Conservation (phyloP, 345 rosid genomes). For the Triadica sebifera region DNA sequence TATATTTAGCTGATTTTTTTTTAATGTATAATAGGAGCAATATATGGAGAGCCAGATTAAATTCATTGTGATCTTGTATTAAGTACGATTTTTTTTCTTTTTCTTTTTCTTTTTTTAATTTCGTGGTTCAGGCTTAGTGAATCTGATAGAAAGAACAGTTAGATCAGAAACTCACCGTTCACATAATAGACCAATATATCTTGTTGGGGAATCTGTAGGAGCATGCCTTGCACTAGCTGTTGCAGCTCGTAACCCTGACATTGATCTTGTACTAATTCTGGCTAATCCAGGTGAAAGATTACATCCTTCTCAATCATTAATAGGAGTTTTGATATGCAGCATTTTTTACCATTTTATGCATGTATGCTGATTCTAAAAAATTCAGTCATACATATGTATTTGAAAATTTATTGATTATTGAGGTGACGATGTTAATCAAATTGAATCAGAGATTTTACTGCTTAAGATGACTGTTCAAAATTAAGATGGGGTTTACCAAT, state of each 20-base stretch:
- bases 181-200: constrained; percentile 52
- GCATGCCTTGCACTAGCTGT: constrained; percentile 61
- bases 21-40: background rate
- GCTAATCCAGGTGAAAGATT: constrained; percentile 59
- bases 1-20: background rate
- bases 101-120: background rate
- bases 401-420: background rate
- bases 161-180: constrained; percentile 38
- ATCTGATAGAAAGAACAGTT: constrained; percentile 48
- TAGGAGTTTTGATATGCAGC: background rate
- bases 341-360: background rate
- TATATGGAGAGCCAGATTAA: background rate
- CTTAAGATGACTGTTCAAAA: background rate
- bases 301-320: background rate
- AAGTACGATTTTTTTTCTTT: background rate
- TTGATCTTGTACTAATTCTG: constrained; percentile 51
- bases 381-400: background rate
- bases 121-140: constrained; percentile 42
- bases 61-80: background rate
- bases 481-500: background rate
- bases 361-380: too few species aligned
- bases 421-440: background rate
- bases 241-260: constrained; percentile 55
- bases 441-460: background rate
- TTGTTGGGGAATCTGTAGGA: constrained; percentile 63